Percentiles rank a stretch among this genome's conserved stretches.
Conservation (phyloP, 2,329 filamentous ascomycete genomes). For the Fusarium sublunatum region DNA sequence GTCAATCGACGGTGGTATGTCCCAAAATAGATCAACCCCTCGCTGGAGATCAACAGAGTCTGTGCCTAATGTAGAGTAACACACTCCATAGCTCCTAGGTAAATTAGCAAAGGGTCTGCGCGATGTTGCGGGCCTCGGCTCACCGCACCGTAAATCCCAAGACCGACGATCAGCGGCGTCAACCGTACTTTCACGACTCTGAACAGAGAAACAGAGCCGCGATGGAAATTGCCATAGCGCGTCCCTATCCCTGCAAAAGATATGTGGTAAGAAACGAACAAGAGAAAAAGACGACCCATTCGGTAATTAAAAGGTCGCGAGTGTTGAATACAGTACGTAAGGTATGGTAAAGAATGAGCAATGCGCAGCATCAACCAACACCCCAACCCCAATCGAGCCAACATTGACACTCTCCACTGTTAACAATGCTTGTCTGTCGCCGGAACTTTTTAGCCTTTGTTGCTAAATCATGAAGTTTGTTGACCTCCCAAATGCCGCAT, state of each 20-base stretch:
- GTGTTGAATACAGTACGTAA: not conserved
- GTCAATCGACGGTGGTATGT: constrained; percentile 21
- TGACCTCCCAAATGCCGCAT: constrained; percentile 19
- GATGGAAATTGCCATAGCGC: not conserved
- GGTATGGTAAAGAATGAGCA: constrained; percentile 1
- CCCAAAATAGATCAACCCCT: constrained; percentile 35
- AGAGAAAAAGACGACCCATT: not conserved
- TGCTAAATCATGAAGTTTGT: constrained; percentile 24
- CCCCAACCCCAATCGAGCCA: constrained; percentile 27
- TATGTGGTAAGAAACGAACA: not conserved
- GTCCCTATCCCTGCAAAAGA: not conserved
- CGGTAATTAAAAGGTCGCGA: constrained; percentile 13
- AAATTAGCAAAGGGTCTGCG: constrained; percentile 9
- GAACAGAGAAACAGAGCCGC: not conserved
- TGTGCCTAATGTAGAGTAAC: not conserved
- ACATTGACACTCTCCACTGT: constrained; percentile 14
- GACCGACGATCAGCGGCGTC: not conserved
- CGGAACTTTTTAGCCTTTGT: constrained; percentile 10
- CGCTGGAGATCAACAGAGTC: constrained; percentile 4
- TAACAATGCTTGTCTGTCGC: constrained; percentile 26
- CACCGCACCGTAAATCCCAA: not conserved
- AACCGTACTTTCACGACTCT: not conserved
- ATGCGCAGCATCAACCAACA: constrained; percentile 23
- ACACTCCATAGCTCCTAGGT: not conserved
- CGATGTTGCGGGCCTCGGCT: constrained; percentile 24